These are phyloP conservation scores for Liquidambar formosana DNA, from an alignment of 164 flowering plant species.

Conservation along the genomic window DNA sequence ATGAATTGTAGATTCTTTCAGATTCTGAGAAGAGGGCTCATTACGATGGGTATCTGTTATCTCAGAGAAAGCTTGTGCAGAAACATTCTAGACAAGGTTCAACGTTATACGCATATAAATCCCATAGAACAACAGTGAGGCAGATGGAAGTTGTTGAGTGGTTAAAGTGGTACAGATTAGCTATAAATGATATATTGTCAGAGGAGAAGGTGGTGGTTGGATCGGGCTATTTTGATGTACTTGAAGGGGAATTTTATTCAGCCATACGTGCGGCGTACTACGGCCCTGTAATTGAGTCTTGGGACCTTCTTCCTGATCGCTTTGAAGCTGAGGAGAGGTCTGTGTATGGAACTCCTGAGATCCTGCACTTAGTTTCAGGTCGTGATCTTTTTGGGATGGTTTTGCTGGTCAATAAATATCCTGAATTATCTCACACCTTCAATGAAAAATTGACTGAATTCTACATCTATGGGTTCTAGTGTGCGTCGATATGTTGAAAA, in stretches of 20 bases:
- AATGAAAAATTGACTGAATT: conserved; percentile 38
- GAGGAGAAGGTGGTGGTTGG: conserved; percentile 63
- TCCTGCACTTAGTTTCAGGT: conserved; percentile 92
- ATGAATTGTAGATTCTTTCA: conserved; percentile 77
- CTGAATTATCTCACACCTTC: conserved; percentile 40
- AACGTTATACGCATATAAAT: conserved; percentile 35
- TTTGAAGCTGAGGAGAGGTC: conserved; percentile 99
- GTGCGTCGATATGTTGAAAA: conserved; percentile 23
- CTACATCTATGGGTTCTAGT: conserved; percentile 19
- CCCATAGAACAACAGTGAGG: conserved; percentile 29
- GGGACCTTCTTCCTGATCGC: conserved; percentile 85
- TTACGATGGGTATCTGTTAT: conserved; percentile 64
- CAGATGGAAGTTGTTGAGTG: conserved; percentile 94
- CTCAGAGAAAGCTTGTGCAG: conserved; percentile 48
- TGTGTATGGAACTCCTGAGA: conserved; percentile 65
- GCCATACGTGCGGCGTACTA: conserved; percentile 78
- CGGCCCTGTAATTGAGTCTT: conserved; percentile 75
- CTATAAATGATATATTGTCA: conserved; percentile 67
- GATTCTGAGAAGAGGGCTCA: conserved; percentile 77
- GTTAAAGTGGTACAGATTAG: conserved; percentile 79
- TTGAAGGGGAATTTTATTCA: conserved; percentile 79
- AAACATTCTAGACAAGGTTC: conserved; percentile 34
- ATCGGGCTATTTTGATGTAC: conserved; percentile 71
- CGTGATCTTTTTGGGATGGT: conserved; percentile 89
- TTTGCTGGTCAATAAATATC: conserved; percentile 43